Base-by-base conservation (phyloP, 495 filamentous ascomycete genomes). In the Ascobolus immersus region DNA sequence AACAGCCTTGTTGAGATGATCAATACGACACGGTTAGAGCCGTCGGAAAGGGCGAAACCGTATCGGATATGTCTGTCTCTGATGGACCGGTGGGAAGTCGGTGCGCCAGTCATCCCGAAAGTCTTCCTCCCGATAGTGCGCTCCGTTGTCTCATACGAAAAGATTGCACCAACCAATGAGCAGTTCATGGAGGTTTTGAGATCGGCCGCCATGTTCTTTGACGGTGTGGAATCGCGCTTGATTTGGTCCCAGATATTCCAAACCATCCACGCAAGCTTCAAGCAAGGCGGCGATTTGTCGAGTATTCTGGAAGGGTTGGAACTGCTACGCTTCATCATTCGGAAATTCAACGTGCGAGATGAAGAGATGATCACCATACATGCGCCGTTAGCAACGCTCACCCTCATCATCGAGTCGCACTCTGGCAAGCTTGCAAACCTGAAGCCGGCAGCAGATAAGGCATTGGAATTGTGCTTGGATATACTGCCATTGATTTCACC, bases 11-110 rank as follows among this genome's bases (percentile, higher is more conserved):
- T 82, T 8, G 62, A 65, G 31, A 74, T 90, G 69, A 68, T 99
- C 36, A 61, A 62, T 21, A 56, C 59, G 6, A 42, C 49, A 4
- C 48, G 26, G 47, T 38, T 0, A 57, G 59, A 33, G 15, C 61
- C 78, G 1, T 51, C 65, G 2, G 77, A 93, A 37, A 62, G 68
- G 45, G 78, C 81, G n/a, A 67, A 66, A 29, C 82, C 89, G 1
- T 90, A 90, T 39, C 70, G 80, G 21, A 81, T 94, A 37, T 86
- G 78, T 34, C 58, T 93, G 4, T 92, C 89, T 11, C 55, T 99
- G 33, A 92, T 94, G 89, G 86, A 99, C 55, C 67, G 78, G 19
- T 92, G 78, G 81, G 89, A 99, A 47, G 77, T 99, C 44, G 86
- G 86, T 13, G 79, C 76, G 8, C 56, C 81, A 15, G 69, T 99